Evolutionary conservation across 176 grass and related monocot species (phyloP).

Genomic region (Dendrocalamus sinicus): DNA sequence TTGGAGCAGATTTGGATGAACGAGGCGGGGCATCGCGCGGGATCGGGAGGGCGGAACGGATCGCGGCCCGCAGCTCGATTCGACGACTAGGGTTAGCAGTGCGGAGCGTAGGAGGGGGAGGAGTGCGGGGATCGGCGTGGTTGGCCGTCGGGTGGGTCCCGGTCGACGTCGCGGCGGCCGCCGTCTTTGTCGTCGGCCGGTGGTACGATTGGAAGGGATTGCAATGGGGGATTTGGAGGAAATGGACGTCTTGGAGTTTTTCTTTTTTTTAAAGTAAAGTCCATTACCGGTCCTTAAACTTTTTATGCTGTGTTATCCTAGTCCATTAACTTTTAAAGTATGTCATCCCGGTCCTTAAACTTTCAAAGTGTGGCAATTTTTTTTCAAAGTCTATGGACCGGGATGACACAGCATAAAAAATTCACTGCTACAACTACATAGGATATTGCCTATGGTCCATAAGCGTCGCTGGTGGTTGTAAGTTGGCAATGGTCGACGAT

Average conservation of each 20-base stretch:
- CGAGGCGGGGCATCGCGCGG: background rate
- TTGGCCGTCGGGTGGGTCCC: background rate
- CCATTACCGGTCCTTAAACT: too few relatives aligned
- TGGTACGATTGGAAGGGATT: slow-evolving; percentile 28
- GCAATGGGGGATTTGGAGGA: background rate
- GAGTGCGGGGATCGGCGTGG: background rate
- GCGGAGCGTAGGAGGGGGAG: background rate
- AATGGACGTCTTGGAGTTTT: background rate
- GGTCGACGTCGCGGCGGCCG: background rate
- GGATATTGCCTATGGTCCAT: too few relatives aligned
- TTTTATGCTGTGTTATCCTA: too few relatives aligned
- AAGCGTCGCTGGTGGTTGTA: too few relatives aligned
- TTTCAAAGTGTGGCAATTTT: too few relatives aligned
- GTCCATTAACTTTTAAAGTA: too few relatives aligned
- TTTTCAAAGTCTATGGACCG: too few relatives aligned
- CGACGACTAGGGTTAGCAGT: background rate
- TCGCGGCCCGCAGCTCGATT: slow-evolving; percentile 16
- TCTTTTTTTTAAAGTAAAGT: too few relatives aligned
- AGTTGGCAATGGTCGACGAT: too few relatives aligned
- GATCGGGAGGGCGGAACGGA: slow-evolving; percentile 1
- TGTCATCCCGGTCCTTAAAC: too few relatives aligned
- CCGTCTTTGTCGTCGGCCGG: background rate
- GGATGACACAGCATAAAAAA: too few relatives aligned
- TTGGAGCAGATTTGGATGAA: background rate
- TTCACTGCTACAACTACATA: too few relatives aligned